Evolutionary conservation across 805 yeast species (phyloP), one percentile per base, ranked within the genome.

Genomic region (Middelhovenomyces tepae): DNA sequence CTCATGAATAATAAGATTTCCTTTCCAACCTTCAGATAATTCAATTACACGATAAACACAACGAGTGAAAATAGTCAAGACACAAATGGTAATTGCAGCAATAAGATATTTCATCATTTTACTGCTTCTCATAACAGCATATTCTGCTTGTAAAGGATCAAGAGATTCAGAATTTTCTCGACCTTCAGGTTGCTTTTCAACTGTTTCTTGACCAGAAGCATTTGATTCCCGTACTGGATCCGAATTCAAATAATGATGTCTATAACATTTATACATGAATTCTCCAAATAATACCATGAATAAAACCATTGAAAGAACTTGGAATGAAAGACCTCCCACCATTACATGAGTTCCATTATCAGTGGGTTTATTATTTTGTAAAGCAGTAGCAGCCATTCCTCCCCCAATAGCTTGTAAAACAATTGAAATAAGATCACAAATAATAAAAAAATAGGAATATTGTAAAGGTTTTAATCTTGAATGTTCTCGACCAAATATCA

Each of bases 271-370:
- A 22, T n/a, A 20, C 32, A 46, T 14, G 53, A 80, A 73, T 32
- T 62, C 59, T 22, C 54, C 48, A 60, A 71, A 68, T 8, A 80
- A 55, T 4, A 57, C 16, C 20, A 76, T 53, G 53, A 82, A 86
- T 1, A 75, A 35, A 2, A 67, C 46, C 78, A 86, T 79, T 4
- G 83, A 67, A 4, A 69, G 55, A 4, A 83, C 87, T 57, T 86
- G 95, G 47, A 79, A 65, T 0, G 77, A 78, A 31, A 86, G 64
- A 5, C 95, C 95, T 2, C 70, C 87, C 29, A 83, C 69, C 78
- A 85, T 80, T 31, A 79, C 54, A 49, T 75, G 64, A 1, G 80
- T 65, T n/a, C 89, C 89, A 0, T 36, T 39, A 2, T 27, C 44
- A 1, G 70, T 47, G 25, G 50, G 46, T 9, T 57, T 50, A 26